Conservation (phyloP, 2,329 filamentous ascomycete species). For the Penicillium hordei region DNA sequence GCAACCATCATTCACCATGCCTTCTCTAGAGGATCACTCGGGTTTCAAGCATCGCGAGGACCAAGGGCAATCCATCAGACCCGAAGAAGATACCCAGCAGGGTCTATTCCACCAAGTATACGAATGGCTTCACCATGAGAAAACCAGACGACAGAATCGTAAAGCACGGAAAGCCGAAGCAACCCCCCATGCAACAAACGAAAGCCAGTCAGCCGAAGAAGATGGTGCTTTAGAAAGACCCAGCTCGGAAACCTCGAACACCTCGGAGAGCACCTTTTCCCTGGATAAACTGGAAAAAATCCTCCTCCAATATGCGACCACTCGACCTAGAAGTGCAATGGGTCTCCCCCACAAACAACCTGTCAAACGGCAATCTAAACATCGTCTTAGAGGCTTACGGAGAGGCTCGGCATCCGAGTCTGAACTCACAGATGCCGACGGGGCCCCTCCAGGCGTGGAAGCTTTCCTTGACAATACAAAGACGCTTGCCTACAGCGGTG, state of each 20-base stretch:
- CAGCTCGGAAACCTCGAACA: constrained; percentile 61
- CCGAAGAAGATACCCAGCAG: constrained; percentile 35
- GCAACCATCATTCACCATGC: constrained; percentile 26
- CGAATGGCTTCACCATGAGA: constrained; percentile 82
- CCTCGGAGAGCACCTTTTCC: constrained; percentile 69
- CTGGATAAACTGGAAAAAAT: constrained; percentile 81
- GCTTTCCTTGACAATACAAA: constrained; percentile 85
- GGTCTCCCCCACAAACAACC: constrained; percentile 16
- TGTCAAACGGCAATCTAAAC: constrained; percentile 27
- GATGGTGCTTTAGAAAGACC: constrained; percentile 11
- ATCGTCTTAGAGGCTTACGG: constrained; percentile 41
- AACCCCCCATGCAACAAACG: constrained; percentile 41
- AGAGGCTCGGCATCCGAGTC: constrained; percentile 72
- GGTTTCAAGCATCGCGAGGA: constrained; percentile 29
- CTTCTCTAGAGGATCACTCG: constrained; percentile 33
- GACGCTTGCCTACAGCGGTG: constrained; percentile 73
- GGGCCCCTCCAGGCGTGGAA: constrained; percentile 80
- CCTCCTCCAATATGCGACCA: constrained; percentile 42
- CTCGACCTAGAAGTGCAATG: constrained; percentile 28
- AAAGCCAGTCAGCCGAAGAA: constrained; percentile 28
- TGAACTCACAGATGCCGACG: constrained; percentile 78
- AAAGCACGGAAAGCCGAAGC: constrained; percentile 50
- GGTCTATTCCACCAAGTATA: constrained; percentile 69
- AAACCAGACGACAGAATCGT: constrained; percentile 61
- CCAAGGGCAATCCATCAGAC: constrained; percentile 27